These are phyloP conservation scores for Eudorina sp. DNA, from an alignment of 139 green algal genomes.

Conservation along the genomic window DNA sequence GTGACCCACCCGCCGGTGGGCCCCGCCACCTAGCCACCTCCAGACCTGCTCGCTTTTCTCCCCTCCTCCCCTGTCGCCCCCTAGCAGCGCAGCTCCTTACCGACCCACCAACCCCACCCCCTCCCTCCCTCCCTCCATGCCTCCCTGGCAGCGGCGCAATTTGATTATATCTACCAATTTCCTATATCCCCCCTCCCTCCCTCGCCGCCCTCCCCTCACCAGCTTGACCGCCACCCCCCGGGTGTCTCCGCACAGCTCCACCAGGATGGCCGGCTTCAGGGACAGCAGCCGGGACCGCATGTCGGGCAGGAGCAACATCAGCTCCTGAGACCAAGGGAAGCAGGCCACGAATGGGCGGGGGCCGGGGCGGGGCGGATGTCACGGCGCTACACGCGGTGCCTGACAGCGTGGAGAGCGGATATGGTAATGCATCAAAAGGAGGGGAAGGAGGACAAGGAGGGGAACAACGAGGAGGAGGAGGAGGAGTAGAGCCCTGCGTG, in stretches of 20 bases:
- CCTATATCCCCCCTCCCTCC: not conserved
- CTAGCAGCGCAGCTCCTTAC: too few relatives aligned
- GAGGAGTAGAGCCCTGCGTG: not conserved
- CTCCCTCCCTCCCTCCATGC: too few relatives aligned
- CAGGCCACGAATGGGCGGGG: too few relatives aligned
- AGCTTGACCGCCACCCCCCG: conserved; percentile 48
- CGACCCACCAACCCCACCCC: too few relatives aligned
- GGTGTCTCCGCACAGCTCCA: conserved; percentile 40
- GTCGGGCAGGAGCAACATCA: conserved; percentile 53
- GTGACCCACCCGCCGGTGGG: too few relatives aligned
- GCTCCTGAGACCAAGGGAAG: conserved; percentile 29
- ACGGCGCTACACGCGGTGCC: not conserved
- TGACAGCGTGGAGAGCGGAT: not conserved
- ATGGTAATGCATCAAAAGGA: not conserved
- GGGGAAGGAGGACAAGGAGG: not conserved
- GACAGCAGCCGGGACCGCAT: conserved; percentile 36
- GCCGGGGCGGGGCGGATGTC: not conserved
- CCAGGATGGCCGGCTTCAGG: conserved; percentile 44
- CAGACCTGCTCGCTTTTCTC: too few relatives aligned
- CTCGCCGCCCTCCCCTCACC: not conserved
- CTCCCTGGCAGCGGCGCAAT: too few relatives aligned
- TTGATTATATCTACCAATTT: too few relatives aligned
- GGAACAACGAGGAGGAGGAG: not conserved
- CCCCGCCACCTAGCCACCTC: too few relatives aligned
- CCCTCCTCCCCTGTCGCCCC: too few relatives aligned